phyloP scores from a whole-genome alignment of 1,284 basidiomycete genomes.

The Porogramme epimiltina region DNA sequence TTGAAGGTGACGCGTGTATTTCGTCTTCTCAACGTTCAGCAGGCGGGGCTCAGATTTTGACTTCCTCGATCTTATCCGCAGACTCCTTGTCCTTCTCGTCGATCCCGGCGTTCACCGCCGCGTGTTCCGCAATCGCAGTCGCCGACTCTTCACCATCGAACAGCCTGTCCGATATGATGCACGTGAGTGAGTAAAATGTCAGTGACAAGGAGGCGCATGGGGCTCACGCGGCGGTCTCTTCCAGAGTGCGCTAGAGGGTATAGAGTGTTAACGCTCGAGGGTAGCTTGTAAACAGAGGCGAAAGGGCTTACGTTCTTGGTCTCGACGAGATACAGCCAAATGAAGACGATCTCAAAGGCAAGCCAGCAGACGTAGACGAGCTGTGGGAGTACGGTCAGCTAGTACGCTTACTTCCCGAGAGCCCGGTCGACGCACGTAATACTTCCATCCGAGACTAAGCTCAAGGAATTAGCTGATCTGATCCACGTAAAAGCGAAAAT shows the following conservation, averaged over 20 bases:
- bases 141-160: slow-evolving; percentile 33
- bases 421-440: slow-evolving; percentile 32
- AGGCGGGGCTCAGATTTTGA: slow-evolving; percentile 13
- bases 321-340: slow-evolving; percentile 54
- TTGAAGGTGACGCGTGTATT: too few relatives aligned
- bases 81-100: neutral
- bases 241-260: slow-evolving; percentile 28
- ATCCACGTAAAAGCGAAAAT: neutral
- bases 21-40: neutral
- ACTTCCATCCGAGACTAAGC: slow-evolving; percentile 35
- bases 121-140: slow-evolving; percentile 25
- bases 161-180: slow-evolving; percentile 17
- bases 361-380: slow-evolving; percentile 35
- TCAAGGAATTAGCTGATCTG: neutral
- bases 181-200: neutral
- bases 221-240: slow-evolving; percentile 35
- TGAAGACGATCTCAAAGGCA: slow-evolving; percentile 54
- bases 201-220: slow-evolving; percentile 1
- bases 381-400: slow-evolving; percentile 10
- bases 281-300: neutral
- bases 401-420: neutral
- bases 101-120: slow-evolving; percentile 24
- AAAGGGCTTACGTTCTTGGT: slow-evolving; percentile 36
- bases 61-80: slow-evolving; percentile 22
- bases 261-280: neutral